Evolutionary conservation across 345 rosid genomes (phyloP), one percentile per base, ranked within the genome.

Genomic region (Eutrema heterophyllum): DNA sequence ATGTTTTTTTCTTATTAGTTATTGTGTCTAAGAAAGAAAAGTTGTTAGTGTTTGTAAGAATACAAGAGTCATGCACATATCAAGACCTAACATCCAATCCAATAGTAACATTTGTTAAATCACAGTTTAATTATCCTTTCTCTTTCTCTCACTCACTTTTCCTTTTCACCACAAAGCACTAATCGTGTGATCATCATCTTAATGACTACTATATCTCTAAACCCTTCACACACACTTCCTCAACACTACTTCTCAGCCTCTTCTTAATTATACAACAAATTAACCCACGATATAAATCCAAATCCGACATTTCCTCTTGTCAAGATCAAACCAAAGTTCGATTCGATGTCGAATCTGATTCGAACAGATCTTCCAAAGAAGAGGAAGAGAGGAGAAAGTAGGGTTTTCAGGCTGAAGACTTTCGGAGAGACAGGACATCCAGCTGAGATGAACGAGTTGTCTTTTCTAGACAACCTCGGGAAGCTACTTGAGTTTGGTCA

Each of bases 381-480:
- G 78, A 88, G 97, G 70, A 94, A 83, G 85, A 89, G 92, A 74
- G 91, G 88, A 5, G 89, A 83, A 45, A 72, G 74, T 72, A 86
- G 84, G 75, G 86, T 78, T 49, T 94, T 89, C 21, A 83, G 87
- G 81, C 85, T 94, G 77, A 89, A 85, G 83, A 84, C 67, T 4
- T 94, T 94, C 49, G 92, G 95, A 24, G 91, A 85, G 45, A 36
- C 84, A 26, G 97, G 98, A 3, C 82, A 83, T 70, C 98, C 96
- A 7, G 76, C 81, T 30, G 89, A 87, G 83, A 83, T 88, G 52
- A 77, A 77, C 21, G 82, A 84, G 26, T 83, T 85, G 29, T 80
- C 88, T 15, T 91, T 94, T 49, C 68, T 84, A 52, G 79, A 88
- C 13, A 94, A 94, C 57, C 82, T 94, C 4, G 66, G 80, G 45